Evolutionary conservation across 2,329 filamentous ascomycete genomes (phyloP).

Genomic region (Zymoseptoria tritici): DNA sequence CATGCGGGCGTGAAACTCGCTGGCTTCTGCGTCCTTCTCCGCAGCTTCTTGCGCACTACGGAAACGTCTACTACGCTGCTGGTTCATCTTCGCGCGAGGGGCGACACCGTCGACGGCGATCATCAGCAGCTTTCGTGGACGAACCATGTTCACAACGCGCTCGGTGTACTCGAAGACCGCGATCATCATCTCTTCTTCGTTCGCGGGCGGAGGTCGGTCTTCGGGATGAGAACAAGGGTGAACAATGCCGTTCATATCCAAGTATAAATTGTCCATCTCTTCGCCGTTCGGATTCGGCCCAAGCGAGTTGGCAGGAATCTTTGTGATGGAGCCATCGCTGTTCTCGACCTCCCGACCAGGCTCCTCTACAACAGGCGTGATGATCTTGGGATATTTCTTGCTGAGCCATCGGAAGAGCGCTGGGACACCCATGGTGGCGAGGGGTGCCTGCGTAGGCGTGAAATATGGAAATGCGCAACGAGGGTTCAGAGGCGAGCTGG

Average conservation of each 20-base stretch:
- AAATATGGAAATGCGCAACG: neutral
- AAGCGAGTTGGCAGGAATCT: slow-evolving; percentile 78
- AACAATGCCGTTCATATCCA: slow-evolving; percentile 99
- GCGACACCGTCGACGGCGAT: slow-evolving; percentile 98
- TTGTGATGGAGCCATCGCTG: slow-evolving; percentile 69
- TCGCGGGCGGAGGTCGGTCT: slow-evolving; percentile 79
- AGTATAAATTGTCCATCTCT: slow-evolving; percentile 94
- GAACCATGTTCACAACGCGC: slow-evolving; percentile 96
- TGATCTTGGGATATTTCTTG: slow-evolving; percentile 95
- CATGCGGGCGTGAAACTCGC: slow-evolving; percentile 76
- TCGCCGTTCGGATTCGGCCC: slow-evolving; percentile 91
- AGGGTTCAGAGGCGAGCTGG: neutral
- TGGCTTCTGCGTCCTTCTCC: slow-evolving; percentile 87
- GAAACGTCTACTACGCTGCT: slow-evolving; percentile 93
- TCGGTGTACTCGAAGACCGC: slow-evolving; percentile 99
- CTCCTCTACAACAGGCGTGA: slow-evolving; percentile 84
- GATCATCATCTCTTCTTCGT: slow-evolving; percentile 99
- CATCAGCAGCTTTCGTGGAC: slow-evolving; percentile 90
- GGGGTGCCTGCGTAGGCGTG: neutral
- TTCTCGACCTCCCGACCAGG: slow-evolving; percentile 67
- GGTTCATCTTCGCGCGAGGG: slow-evolving; percentile 98
- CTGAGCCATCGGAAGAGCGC: slow-evolving; percentile 95
- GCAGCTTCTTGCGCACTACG: slow-evolving; percentile 88
- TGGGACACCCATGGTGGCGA: slow-evolving; percentile 73
- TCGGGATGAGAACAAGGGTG: slow-evolving; percentile 98